These are phyloP conservation scores for Penicillium argentinense DNA, from an alignment of 495 filamentous ascomycete species.

Conservation along the genomic window DNA sequence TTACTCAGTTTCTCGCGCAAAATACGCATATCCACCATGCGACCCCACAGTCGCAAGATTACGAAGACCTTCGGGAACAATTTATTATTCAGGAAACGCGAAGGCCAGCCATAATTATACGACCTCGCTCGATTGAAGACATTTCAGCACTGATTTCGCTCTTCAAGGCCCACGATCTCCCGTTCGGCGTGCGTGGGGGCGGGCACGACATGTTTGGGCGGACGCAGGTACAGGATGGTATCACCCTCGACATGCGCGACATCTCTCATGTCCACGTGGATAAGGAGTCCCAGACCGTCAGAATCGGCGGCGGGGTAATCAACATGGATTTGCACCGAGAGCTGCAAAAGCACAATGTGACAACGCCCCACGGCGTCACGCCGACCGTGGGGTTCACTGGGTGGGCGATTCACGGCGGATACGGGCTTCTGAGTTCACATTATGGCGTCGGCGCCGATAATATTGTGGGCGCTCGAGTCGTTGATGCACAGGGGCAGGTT, in stretches of 20 bases:
- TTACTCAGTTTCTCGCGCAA: constrained; percentile 9
- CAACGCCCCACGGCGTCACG: constrained; percentile 7
- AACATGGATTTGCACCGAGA: constrained; percentile 7
- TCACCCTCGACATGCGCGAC: constrained; percentile 42
- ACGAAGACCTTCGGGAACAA: not conserved
- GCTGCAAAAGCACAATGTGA: constrained; percentile 7
- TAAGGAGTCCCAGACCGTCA: constrained; percentile 21
- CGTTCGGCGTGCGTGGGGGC: constrained; percentile 35
- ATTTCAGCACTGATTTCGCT: constrained; percentile 28
- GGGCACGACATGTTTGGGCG: constrained; percentile 37
- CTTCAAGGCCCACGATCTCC: constrained; percentile 17
- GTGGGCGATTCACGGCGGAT: constrained; percentile 41
- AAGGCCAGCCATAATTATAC: constrained; percentile 18
- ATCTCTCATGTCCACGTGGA: constrained; percentile 32
- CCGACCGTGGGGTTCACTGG: constrained; percentile 34
- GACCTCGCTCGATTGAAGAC: constrained; percentile 33
- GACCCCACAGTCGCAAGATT: constrained; percentile 8
- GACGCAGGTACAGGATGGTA: constrained; percentile 19
- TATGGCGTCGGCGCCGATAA: constrained; percentile 41
- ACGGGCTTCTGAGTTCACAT: constrained; percentile 31
- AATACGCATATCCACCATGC: constrained; percentile 12
- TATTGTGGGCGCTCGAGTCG: constrained; percentile 37
- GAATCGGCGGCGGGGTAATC: constrained; percentile 36
- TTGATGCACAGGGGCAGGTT: constrained; percentile 32
- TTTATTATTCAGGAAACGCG: constrained; percentile 12